phyloP scores from a whole-genome alignment of 2,329 filamentous ascomycete species.

The Pestalotiopsis sp. region DNA sequence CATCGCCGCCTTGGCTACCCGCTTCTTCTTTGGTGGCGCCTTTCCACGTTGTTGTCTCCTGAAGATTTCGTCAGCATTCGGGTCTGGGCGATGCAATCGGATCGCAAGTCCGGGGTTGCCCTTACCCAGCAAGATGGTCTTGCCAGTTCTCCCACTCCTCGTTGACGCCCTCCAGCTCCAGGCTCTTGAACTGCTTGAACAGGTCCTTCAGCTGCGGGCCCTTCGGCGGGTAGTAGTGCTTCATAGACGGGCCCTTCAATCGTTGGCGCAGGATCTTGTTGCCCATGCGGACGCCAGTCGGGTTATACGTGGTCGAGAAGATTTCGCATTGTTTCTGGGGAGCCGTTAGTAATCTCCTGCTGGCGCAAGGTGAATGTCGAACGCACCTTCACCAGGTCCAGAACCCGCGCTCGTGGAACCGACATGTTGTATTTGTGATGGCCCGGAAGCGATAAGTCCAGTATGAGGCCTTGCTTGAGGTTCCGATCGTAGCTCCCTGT shows the following conservation, averaged over 20 bases:
- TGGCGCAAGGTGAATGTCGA: background rate
- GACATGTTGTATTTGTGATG: constrained; percentile 52
- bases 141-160: constrained; percentile 79
- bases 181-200: constrained; percentile 72
- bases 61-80: constrained; percentile 32
- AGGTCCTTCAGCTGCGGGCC: constrained; percentile 64
- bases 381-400: constrained; percentile 79
- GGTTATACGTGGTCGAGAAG: constrained; percentile 92
- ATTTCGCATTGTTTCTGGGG: constrained; percentile 83
- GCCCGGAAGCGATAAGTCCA: background rate
- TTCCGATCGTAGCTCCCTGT: constrained; percentile 16
- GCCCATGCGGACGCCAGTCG: constrained; percentile 77
- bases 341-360: constrained; percentile 16
- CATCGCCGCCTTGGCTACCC: constrained; percentile 40
- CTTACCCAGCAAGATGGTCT: constrained; percentile 71
- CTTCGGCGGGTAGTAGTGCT: constrained; percentile 85
- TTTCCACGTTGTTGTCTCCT: constrained; percentile 83
- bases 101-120: constrained; percentile 12
- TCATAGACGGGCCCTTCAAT: constrained; percentile 79
- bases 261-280: constrained; percentile 92
- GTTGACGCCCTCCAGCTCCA: constrained; percentile 71
- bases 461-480: background rate
- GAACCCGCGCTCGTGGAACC: constrained; percentile 62
- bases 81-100: background rate
- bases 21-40: constrained; percentile 88